Evolutionary conservation across 352 stramenopile genomes (phyloP), one percentile per base, ranked within the genome.

Genomic region (Pythium inflatum): DNA sequence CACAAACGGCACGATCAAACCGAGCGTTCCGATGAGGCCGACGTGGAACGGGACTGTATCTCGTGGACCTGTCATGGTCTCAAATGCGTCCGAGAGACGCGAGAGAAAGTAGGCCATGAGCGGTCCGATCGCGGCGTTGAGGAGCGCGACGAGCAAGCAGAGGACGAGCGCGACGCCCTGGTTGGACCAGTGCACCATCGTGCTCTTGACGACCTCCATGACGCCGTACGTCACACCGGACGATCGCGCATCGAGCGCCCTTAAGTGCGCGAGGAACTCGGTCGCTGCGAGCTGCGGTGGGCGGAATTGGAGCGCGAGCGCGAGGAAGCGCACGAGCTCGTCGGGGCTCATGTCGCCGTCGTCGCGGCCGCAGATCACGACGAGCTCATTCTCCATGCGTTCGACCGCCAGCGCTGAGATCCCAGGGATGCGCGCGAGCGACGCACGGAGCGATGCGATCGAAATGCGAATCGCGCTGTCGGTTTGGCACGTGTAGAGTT

Each of bases 341-440:
- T 91, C 80, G 24, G 87, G 76, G 34, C 79, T 93, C 85, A 96
- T 96, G 70, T 96, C 87, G 27, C 89, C 89, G 48, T 91, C 84
- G 64, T 94, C 85, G 20, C 89, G 87, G 18, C 89, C 89, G 54
- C 87, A 95, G 49, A 96, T 94, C 64, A 96, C 95, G 22, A 93
- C 74, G 33, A 96, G 73, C 50, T 96, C 89, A 8, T 85, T 95
- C 77, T 96, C 89, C 87, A 96, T 94, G 84, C 93, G 92, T 76
- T 96, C 89, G 36, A 96, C 92, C 14, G 88, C 70, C 22, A 93
- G 76, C 63, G 85, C 89, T 40, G 87, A 82, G 64, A 96, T 93
- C 36, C 84, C 85, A 0, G 89, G 89, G 60, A 96, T 95, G 20
- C 89, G 86, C 13, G 85, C 81, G 1, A 96, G 71, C 36, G 89